Percentiles rank a stretch among this genome's conserved stretches.
These are phyloP conservation scores for Acacia melanoxylon DNA, from an alignment of 306 rosid genomes.

Conservation along the genomic window DNA sequence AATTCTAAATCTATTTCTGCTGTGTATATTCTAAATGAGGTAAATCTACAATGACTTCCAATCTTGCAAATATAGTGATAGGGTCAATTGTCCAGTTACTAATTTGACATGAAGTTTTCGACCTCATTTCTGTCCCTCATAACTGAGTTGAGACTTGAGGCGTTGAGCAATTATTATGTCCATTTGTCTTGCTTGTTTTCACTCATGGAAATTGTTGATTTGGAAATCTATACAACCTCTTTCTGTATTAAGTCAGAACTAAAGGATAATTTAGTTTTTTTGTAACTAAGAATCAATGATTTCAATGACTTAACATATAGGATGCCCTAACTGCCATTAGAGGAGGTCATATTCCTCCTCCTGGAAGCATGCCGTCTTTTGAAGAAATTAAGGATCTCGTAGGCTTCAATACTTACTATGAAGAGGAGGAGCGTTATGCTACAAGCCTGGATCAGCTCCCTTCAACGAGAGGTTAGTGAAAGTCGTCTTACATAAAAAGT, in stretches of 20 bases:
- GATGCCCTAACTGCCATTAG: slow-evolving; percentile 72
- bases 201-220: slow-evolving; percentile 8
- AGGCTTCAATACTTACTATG: slow-evolving; percentile 86
- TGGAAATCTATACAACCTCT: not conserved
- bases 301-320: slow-evolving; percentile 47
- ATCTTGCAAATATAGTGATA: not conserved
- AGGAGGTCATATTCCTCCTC: slow-evolving; percentile 96
- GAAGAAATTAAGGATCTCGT: slow-evolving; percentile 84
- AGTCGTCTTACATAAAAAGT: slow-evolving; percentile 16
- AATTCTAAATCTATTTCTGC: too few relatives aligned
- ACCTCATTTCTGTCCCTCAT: not conserved
- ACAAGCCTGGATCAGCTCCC: slow-evolving; percentile 44
- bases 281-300: slow-evolving; percentile 5
- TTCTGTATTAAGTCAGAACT: slow-evolving; percentile 2
- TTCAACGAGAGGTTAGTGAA: slow-evolving; percentile 60
- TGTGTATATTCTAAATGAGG: not conserved
- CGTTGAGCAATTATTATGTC: not conserved
- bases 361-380: slow-evolving; percentile 92
- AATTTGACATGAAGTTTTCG: slow-evolving; percentile 1
- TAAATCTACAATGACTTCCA: not conserved
- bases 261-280: not conserved
- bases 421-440: slow-evolving; percentile 87
- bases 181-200: not conserved
- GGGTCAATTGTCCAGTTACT: not conserved
- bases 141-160: slow-evolving; percentile 22